A percentile compares a stretch with the other conserved stretches of the same genome.
phyloP scores from a whole-genome alignment of 129 eudicot genomes.

The Artemisia tridentata region DNA sequence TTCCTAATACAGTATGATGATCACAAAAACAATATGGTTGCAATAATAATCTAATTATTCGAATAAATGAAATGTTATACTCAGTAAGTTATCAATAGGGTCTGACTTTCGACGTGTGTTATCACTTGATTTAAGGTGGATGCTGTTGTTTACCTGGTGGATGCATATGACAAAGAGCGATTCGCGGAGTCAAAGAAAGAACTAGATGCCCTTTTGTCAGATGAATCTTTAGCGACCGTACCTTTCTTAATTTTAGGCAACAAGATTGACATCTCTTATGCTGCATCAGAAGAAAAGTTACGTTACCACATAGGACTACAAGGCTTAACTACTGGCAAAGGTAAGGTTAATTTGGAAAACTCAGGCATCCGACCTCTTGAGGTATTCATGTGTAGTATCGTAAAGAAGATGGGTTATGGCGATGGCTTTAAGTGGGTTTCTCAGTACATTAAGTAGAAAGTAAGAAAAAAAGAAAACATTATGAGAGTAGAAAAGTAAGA shows the following conservation, averaged over 20 bases:
- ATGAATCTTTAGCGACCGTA: conserved; percentile 80
- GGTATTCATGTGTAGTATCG: conserved; percentile 98
- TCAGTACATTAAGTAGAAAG: conserved; percentile 78
- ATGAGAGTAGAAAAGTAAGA: not conserved
- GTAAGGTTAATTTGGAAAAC: conserved; percentile 72
- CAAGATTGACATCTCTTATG: conserved; percentile 86
- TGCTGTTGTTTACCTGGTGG: conserved; percentile 92
- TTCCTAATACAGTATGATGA: too few relatives aligned
- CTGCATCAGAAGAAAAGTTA: conserved; percentile 92
- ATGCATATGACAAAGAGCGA: conserved; percentile 88
- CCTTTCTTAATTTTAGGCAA: conserved; percentile 84
- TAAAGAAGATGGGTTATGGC: conserved; percentile 93
- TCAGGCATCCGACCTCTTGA: conserved; percentile 89
- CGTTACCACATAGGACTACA: conserved; percentile 64
- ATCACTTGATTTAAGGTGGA: conserved; percentile 56
- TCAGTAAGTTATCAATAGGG: too few relatives aligned
- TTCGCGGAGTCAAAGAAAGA: conserved; percentile 89
- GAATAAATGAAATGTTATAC: too few relatives aligned
- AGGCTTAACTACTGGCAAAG: conserved; percentile 83
- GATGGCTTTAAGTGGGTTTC: conserved; percentile 98
- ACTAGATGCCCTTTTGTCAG: conserved; percentile 85
- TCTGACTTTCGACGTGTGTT: too few relatives aligned
- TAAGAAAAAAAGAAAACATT: not conserved
- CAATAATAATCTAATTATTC: too few relatives aligned
- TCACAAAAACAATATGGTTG: too few relatives aligned